A percentile compares a stretch with the other conserved stretches of the same genome.
These are phyloP conservation scores for Lippia alba DNA, from an alignment of 305 asterid genomes.

Conservation along the genomic window DNA sequence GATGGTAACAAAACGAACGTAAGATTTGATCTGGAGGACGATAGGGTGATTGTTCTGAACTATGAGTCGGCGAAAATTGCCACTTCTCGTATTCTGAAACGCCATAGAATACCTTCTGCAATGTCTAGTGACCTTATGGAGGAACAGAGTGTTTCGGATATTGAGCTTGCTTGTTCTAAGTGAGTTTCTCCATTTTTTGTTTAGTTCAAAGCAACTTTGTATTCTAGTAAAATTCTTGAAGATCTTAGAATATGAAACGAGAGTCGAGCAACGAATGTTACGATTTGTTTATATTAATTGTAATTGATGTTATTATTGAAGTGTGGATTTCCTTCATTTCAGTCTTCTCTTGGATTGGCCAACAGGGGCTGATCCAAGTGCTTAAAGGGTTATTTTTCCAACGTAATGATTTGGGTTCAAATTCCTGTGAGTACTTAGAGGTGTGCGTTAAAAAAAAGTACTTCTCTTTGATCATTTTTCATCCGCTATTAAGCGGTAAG, in stretches of 20 bases:
- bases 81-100: conserved; percentile 73
- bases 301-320: too few species aligned
- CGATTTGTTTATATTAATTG: too few species aligned
- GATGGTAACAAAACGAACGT: conserved; percentile 55
- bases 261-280: too few species aligned
- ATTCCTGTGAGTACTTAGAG: too few species aligned
- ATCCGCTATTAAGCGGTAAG: too few species aligned
- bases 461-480: too few species aligned
- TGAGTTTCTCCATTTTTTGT: conserved; percentile 37
- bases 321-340: too few species aligned
- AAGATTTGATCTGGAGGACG: conserved; percentile 92
- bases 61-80: conserved; percentile 71
- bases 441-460: too few species aligned
- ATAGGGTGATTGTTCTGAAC: conserved; percentile 79
- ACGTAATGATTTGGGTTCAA: too few species aligned
- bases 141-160: conserved; percentile 43
- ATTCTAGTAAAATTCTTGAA: conserved; percentile 6
- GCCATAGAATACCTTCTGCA: conserved; percentile 83
- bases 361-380: too few species aligned
- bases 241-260: not conserved
- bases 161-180: conserved; percentile 50
- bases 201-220: not conserved
- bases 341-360: too few species aligned
- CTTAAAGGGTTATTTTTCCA: too few species aligned
- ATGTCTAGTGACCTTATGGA: conserved; percentile 71